phyloP scores from a whole-genome alignment of 345 rosid species.

The Camelina hispida region DNA sequence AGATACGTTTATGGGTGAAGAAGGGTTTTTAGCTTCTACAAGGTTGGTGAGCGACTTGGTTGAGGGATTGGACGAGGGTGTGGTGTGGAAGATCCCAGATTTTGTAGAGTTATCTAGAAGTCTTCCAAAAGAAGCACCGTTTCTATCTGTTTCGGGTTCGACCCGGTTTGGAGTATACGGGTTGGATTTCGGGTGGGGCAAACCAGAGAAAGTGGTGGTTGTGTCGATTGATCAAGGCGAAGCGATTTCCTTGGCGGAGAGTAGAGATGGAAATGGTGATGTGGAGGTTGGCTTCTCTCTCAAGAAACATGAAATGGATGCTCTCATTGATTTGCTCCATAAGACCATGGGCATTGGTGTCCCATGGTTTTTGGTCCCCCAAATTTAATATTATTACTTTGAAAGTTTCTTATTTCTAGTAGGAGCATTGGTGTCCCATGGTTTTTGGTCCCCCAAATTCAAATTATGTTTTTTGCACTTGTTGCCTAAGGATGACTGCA shows the following conservation, averaged over 20 bases:
- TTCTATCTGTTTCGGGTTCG: constrained; percentile 35
- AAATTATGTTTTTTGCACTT: no score
- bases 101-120: fast-evolving
- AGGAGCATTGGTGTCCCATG: no score
- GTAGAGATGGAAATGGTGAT: constrained; percentile 36
- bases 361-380: no score
- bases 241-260: constrained; percentile 38
- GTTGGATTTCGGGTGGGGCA: constrained; percentile 42
- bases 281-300: constrained; percentile 46
- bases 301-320: constrained; percentile 38
- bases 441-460: no score
- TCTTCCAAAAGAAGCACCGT: background rate
- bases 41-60: constrained; percentile 21
- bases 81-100: background rate
- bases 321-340: constrained; percentile 11
- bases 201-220: constrained; percentile 25
- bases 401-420: no score
- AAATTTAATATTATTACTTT: no score
- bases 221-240: constrained; percentile 29
- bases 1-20: background rate
- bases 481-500: no score
- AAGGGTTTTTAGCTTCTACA: background rate
- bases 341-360: no score
- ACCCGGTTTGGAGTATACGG: constrained; percentile 41
- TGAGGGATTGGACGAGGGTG: background rate